Evolutionary conservation across 352 stramenopile genomes (phyloP), one percentile per base, ranked within the genome.

Genomic region (Pythium phragmiticola): DNA sequence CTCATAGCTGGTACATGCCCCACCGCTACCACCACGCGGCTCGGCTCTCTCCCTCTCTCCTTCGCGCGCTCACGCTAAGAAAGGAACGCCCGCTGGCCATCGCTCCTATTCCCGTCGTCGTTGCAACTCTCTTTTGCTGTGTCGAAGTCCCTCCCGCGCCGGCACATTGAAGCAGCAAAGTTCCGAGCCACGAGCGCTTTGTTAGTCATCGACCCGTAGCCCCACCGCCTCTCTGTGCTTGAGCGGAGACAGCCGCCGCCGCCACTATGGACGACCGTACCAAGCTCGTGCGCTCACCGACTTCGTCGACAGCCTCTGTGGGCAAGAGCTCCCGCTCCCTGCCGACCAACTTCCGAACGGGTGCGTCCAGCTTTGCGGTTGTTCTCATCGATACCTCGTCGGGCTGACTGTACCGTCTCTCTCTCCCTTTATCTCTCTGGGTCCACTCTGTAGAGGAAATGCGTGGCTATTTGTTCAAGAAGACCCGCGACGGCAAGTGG

Each of bases 401-500:
- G 26, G 26, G 26, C 26, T 30, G 26, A 30, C 26, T 30, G 13
- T 50, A n/a, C 7, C 7, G 21, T 30, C 9, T 21, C 21, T 21
- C 21, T 21, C 21, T 21, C 21, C 21, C 21, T 7, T 50, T 26
- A 1, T 50, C n/a, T 14, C 9, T 33, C 0, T 50, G 19, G 6
- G n/a, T 26, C 8, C 7, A 3, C 41, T 56, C 16, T 17, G 14
- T 23, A 64, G 54, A 72, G 53, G 56, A 61, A 48, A 50, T 64
- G 47, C 54, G 43, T 90, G 90, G 91, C 26, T 98, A 98, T 67
- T 69, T 98, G 68, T 93, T 97, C 65, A 98, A 98, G 75, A 97
- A 97, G 68, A 96, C 92, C 55, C 88, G 90, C 60, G 89, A 97
- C 60, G 90, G 90, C 70, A 96, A 96, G 70, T 98, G 97, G 97